phyloP scores from a whole-genome alignment of 257 asterid genomes.

The Solanum ahanhuiri region DNA sequence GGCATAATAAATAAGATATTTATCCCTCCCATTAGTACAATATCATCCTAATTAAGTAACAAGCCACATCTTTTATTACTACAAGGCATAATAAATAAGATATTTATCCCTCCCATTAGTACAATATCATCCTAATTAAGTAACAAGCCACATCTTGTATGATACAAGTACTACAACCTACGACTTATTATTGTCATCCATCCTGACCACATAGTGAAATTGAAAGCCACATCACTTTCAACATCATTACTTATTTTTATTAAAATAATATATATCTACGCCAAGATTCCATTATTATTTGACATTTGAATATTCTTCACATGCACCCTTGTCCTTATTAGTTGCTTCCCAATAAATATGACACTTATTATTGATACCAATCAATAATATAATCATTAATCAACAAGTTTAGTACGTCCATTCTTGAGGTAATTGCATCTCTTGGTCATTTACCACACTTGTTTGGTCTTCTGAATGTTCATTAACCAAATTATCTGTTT shows the following conservation, averaged over 20 bases:
- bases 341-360: neutral
- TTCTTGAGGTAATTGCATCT: constrained; percentile 24
- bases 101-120: neutral
- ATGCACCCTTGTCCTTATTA: neutral
- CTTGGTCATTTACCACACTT: neutral
- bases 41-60: neutral
- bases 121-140: neutral
- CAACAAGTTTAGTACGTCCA: constrained; percentile 19
- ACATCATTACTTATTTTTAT: neutral
- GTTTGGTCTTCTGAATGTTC: constrained; percentile 5
- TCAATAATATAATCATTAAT: neutral
- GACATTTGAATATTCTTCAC: neutral
- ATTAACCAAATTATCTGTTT: constrained; percentile 7
- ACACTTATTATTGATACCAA: neutral
- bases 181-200: neutral
- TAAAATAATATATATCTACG: neutral
- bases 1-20: neutral
- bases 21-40: neutral
- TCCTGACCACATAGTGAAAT: neutral
- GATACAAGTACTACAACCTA: neutral
- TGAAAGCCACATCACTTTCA: neutral
- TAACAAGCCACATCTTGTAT: neutral
- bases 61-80: neutral
- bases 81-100: neutral
- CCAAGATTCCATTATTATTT: neutral